Evolutionary conservation across 2,329 filamentous ascomycete species (phyloP).

Genomic region (Sarocladiaceae sp.): DNA sequence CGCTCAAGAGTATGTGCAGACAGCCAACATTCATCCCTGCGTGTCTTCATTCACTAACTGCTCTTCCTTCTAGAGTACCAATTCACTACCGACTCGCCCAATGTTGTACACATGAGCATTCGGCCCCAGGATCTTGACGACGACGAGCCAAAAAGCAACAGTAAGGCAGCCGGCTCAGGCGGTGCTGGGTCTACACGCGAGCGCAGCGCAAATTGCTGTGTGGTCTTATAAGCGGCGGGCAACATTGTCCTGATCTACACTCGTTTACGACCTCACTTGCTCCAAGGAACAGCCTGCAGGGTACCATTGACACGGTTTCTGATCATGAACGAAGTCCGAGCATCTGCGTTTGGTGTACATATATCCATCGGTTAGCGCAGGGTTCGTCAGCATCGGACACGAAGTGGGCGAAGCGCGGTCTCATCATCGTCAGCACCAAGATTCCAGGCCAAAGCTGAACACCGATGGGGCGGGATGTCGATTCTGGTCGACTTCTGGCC

Average conservation of each 20-base stretch:
- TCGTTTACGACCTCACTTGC: too few species aligned
- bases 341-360: background rate
- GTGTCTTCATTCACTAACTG: background rate
- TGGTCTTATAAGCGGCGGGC: slow-evolving; percentile 47
- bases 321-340: background rate
- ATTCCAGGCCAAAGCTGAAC: too few species aligned
- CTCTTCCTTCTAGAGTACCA: slow-evolving; percentile 61
- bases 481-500: too few species aligned
- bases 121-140: slow-evolving; percentile 84
- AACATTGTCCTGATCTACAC: too few species aligned
- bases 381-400: background rate
- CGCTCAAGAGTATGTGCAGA: too few species aligned
- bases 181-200: slow-evolving; percentile 36
- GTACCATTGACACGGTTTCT: too few species aligned
- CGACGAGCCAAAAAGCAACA: slow-evolving; percentile 67
- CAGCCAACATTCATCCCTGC: too few species aligned
- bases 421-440: too few species aligned
- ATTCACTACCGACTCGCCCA: slow-evolving; percentile 69
- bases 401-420: background rate
- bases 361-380: too few species aligned
- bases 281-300: too few species aligned
- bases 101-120: slow-evolving; percentile 93
- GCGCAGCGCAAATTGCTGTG: slow-evolving; percentile 42
- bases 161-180: slow-evolving; percentile 41
- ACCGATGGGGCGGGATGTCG: too few species aligned